A percentile compares a stretch with the other conserved stretches of the same genome.
Evolutionary conservation across 2,329 filamentous ascomycete species (phyloP).

Genomic region (Aspergillus sp.): DNA sequence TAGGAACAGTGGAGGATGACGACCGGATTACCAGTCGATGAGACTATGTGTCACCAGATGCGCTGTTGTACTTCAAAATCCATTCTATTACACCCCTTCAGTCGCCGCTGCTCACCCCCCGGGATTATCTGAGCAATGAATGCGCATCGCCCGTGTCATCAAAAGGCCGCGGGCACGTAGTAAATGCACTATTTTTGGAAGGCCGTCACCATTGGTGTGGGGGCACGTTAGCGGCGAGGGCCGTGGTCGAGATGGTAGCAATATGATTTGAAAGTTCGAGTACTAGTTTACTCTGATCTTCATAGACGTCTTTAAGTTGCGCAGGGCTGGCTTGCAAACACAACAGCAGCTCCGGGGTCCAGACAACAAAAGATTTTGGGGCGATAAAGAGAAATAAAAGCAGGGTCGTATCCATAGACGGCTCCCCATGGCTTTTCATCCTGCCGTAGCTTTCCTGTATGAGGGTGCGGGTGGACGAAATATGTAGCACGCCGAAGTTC

Average conservation of each 20-base stretch:
- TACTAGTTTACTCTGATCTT: neutral
- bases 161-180: neutral
- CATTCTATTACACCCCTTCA: slow-evolving; percentile 22
- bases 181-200: neutral
- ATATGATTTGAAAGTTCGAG: neutral
- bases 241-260: neutral
- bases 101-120: slow-evolving; percentile 1
- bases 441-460: slow-evolving; percentile 2
- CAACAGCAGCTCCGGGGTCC: neutral
- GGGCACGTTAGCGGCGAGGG: neutral
- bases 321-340: neutral
- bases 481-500: slow-evolving; percentile 9
- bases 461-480: neutral
- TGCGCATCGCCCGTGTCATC: slow-evolving; percentile 11
- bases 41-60: slow-evolving; percentile 29
- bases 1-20: no score
- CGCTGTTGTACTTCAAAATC: slow-evolving; percentile 28
- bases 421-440: neutral
- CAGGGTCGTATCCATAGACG: neutral
- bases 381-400: slow-evolving; percentile 6
- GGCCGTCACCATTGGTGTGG: neutral
- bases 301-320: slow-evolving; percentile 8
- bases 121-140: slow-evolving; percentile 5
- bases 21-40: slow-evolving; percentile 23
- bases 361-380: no score